Evolutionary conservation across 306 rosid species (phyloP).

Genomic region (Oxytropis ochrocephala): DNA sequence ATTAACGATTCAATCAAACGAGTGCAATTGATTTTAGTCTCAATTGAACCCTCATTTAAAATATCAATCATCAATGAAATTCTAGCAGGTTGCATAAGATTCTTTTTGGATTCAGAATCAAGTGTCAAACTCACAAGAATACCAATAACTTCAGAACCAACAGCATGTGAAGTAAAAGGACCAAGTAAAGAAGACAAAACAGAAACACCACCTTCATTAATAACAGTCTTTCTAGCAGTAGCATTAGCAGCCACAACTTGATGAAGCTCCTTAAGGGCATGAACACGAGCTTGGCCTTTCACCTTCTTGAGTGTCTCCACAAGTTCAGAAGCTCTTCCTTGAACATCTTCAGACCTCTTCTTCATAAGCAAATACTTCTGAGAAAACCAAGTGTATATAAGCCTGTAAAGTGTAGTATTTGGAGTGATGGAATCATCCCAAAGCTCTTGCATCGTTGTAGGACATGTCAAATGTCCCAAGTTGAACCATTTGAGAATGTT

Average conservation of each 20-base stretch:
- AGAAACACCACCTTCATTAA: constrained; percentile 57
- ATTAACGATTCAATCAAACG: constrained; percentile 45
- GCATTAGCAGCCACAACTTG: constrained; percentile 50
- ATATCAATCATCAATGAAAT: constrained; percentile 65
- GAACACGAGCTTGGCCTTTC: constrained; percentile 71
- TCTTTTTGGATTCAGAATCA: constrained; percentile 51
- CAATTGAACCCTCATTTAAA: constrained; percentile 67
- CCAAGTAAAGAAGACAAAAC: constrained; percentile 52
- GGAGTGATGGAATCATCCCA: constrained; percentile 81
- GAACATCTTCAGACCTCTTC: constrained; percentile 74
- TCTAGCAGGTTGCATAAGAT: constrained; percentile 61
- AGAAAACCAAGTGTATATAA: constrained; percentile 60
- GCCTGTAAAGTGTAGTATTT: constrained; percentile 52
- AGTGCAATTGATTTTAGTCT: constrained; percentile 64
- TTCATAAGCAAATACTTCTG: constrained; percentile 64
- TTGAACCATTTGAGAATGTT: constrained; percentile 75
- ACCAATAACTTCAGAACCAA: constrained; percentile 64
- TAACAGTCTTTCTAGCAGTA: constrained; percentile 46
- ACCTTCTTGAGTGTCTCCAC: constrained; percentile 61
- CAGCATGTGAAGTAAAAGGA: constrained; percentile 72
- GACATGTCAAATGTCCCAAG: constrained; percentile 67
- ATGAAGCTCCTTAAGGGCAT: constrained; percentile 66
- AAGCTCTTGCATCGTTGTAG: constrained; percentile 84
- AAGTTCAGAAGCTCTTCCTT: constrained; percentile 65
- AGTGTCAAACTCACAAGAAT: constrained; percentile 56